Base-by-base conservation (phyloP, 2,329 filamentous ascomycete species). In the Aspergillus sp. region DNA sequence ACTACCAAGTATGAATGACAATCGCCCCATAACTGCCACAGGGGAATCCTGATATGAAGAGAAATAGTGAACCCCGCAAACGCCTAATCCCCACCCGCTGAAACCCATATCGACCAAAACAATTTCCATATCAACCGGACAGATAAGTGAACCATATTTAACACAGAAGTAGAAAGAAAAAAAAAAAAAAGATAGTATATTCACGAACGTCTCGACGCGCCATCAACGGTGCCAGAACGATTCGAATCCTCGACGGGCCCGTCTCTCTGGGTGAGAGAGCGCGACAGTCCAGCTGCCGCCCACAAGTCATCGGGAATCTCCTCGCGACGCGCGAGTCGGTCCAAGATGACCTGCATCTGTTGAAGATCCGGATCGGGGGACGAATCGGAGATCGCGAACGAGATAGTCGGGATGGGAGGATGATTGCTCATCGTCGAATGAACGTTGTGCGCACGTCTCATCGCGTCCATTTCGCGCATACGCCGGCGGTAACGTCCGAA, bases 251-350 rank as follows among this genome's bases (percentile, higher is more conserved):
- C 54, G 20, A 56, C 59, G 20, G 58, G 57, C 47, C 59, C 62
- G 40, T 68, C 55, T 47, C 66, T 62, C 24, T 64, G 65, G 47
- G 63, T 62, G 36, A 73, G 61, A 13, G 78, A 85, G 57, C 85
- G 81, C 63, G 79, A 85, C 57, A 89, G 78, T 40, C 87, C 87
- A 53, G 80, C 85, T 62, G 83, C 81, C 53, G 83, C 82, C 90
- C 90, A 95, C 84, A 87, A 92, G 58, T 90, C 85, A 55, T 94
- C 89, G 0, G 89, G 87, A 49, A 94, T 87, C 61, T 92, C 88
- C 64, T 89, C 82, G 20, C 88, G 78, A 16, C 82, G 79, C 32
- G 86, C 83, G 50, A 95, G 78, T 41, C 83, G 80, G 60, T 86
- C 83, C 33, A 94, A 79, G 44, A 95, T 87, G 47, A 80, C 79